These are phyloP conservation scores for Pugionium dolabratum DNA, from an alignment of 345 rosid genomes.

Conservation along the genomic window DNA sequence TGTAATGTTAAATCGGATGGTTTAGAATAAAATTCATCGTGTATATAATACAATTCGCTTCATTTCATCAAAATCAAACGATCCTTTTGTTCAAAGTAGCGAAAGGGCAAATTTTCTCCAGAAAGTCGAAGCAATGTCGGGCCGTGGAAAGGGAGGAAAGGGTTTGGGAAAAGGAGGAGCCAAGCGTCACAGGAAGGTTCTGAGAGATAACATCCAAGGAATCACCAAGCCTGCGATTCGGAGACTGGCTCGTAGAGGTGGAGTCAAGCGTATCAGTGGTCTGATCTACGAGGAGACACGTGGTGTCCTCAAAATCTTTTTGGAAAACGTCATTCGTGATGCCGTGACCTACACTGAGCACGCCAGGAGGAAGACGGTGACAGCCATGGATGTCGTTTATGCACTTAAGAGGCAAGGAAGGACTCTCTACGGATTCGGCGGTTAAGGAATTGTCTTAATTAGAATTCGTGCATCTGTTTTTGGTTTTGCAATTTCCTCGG, in stretches of 20 bases:
- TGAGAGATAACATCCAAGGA: constrained; percentile 42
- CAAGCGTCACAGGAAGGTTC: constrained; percentile 39
- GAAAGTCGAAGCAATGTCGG: constrained; percentile 17
- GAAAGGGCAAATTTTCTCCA: not conserved
- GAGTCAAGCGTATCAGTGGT: constrained; percentile 43
- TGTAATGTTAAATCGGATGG: constrained; percentile 11
- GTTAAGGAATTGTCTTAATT: not conserved
- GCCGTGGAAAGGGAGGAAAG: constrained; percentile 42
- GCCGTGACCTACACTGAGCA: constrained; percentile 41
- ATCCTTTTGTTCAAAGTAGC: not conserved
- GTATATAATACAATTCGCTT: constrained; percentile 8
- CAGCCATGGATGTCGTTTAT: constrained; percentile 38
- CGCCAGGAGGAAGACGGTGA: constrained; percentile 40
- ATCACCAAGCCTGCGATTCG: constrained; percentile 39
- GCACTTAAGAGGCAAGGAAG: constrained; percentile 39
- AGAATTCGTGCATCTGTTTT: constrained; percentile 1
- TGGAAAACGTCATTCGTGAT: constrained; percentile 39
- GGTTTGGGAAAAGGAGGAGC: constrained; percentile 40
- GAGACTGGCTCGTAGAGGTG: constrained; percentile 41
- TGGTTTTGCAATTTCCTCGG: not conserved
- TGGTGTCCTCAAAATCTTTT: constrained; percentile 38
- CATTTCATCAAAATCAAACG: not conserved
- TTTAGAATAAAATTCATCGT: constrained; percentile 24
- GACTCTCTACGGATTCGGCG: constrained; percentile 40
- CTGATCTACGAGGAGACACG: constrained; percentile 37